phyloP scores from a whole-genome alignment of 345 rosid species.

The Laguncularia racemosa region DNA sequence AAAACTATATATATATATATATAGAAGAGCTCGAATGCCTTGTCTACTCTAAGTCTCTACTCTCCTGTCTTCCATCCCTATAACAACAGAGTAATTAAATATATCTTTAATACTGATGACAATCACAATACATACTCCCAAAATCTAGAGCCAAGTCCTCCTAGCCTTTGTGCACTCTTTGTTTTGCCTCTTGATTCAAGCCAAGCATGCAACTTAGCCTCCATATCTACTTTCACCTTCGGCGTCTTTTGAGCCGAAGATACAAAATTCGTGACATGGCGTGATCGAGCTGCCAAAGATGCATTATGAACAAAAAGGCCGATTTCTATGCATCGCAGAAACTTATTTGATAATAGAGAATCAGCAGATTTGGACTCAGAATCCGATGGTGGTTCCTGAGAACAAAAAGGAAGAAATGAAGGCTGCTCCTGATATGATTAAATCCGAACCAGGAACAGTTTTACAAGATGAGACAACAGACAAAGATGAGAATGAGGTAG shows the following conservation, averaged over 20 bases:
- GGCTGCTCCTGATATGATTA: too few relatives aligned
- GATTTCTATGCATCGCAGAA: conserved; percentile 29
- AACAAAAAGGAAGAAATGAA: neutral
- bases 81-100: too few relatives aligned
- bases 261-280: conserved; percentile 55
- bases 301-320: conserved; percentile 10
- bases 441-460: too few relatives aligned
- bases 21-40: too few relatives aligned
- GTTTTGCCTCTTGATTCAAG: conserved; percentile 87
- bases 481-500: conserved; percentile 14
- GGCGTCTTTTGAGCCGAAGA: conserved; percentile 56
- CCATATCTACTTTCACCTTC: conserved; percentile 64
- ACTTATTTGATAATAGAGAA: conserved; percentile 36
- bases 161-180: conserved; percentile 41
- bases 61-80: too few relatives aligned
- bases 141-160: too few relatives aligned
- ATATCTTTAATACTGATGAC: too few relatives aligned
- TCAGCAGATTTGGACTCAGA: conserved; percentile 22
- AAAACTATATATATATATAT: too few relatives aligned
- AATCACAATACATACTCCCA: too few relatives aligned
- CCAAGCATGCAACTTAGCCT: conserved; percentile 75
- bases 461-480: conserved; percentile 13
- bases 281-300: conserved; percentile 53
- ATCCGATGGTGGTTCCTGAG: conserved; percentile 16
- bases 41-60: too few relatives aligned